Base-by-base conservation (phyloP, 768 basidiomycete genomes). In the Amanita phalloides region DNA sequence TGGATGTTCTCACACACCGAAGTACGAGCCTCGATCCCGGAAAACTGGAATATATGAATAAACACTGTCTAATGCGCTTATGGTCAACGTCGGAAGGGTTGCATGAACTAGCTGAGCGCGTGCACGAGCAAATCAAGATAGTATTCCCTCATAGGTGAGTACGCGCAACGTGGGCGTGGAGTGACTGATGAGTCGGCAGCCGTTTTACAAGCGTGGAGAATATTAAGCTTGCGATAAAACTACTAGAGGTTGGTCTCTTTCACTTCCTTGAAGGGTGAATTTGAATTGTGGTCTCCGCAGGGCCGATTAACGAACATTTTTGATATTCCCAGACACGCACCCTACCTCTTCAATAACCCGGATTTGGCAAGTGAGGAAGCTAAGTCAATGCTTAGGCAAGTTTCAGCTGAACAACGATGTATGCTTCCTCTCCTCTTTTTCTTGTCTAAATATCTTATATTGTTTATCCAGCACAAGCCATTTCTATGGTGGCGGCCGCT, bases 21-120 rank as follows among this genome's bases (percentile, higher is more conserved):
- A 85, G 90, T 54, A 81, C 87, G n/a, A 77, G 82, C 13, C 76
- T 98, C 11, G 90, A 93, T 55, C 75, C 78, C 0, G 66, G 67
- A 8, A 96, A 96, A 61, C 75, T 99, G 13, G 82, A 84, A 58
- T 90, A 84, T 62, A 68, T 98, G 49, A 97, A 98, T 64, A 92
- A 91, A 60, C 82, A 86, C 43, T 88, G 95, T 60, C 66, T 99
- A 13, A 73, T 80, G 67, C 70, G 70, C 14, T 71, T 68, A 51
- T 76, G 80, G 60, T 68, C 76, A 13, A 70, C 69, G 5, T 66
- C 75, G 2, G 66, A 74, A 11, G 81, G 78, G 1, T 69, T 84
- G 23, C 60, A 68, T n/a, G 59, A 64, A 0, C 70, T 90, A 3
- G 79, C 84, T 2, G 64, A 68, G 41, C 70, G 81, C 49, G 75